Base-by-base conservation (phyloP, 2,329 filamentous ascomycete species). In the Ophiosphaerella narmari region DNA sequence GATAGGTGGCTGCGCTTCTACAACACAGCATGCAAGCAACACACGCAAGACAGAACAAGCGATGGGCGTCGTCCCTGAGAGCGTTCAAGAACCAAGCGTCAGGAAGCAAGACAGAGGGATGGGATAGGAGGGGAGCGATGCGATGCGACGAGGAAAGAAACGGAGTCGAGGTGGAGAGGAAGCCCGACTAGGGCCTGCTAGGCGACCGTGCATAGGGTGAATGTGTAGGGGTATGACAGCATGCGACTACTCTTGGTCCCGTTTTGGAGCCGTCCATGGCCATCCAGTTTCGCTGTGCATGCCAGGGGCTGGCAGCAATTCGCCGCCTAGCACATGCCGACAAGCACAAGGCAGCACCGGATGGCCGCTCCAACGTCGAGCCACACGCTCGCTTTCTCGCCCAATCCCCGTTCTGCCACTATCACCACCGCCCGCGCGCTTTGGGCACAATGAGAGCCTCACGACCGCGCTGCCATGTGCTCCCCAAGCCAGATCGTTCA, bases 171-270 rank as follows among this genome's bases (percentile, higher is more conserved):
- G 65, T 68, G 63, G 66, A 66, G 60, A 63, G 62, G 63, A 63
- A 60, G 61, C 59, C 55, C 61, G 52, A 59, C 62, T 66, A 65
- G 65, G 58, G 55, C 58, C 61, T 61, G 50, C 54, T 54, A 61
- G 53, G 58, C 54, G 61, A 50, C 66, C 63, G 67, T 70, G 69
- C 67, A 57, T 54, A 54, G 57, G 57, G 66, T 69, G 67, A 71
- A 71, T 65, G 65, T 66, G 56, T 64, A 54, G 54, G 48, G 51
- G 54, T 57, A 70, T 66, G 68, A 70, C 65, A 63, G 53, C 65
- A 70, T 66, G 55, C 18, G 18, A 21, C 67, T 69, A 69, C 61
- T 65, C 66, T 67, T 68, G 65, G 64, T 62, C 26, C 36, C 44
- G 44, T 41, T 46, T 50, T 52, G 46, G 54, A 54, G 44, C 52